A percentile compares a stretch with the other conserved stretches of the same genome.
Evolutionary conservation across 2,329 filamentous ascomycete species (phyloP).

Genomic region (Colletotrichum caudatum): DNA sequence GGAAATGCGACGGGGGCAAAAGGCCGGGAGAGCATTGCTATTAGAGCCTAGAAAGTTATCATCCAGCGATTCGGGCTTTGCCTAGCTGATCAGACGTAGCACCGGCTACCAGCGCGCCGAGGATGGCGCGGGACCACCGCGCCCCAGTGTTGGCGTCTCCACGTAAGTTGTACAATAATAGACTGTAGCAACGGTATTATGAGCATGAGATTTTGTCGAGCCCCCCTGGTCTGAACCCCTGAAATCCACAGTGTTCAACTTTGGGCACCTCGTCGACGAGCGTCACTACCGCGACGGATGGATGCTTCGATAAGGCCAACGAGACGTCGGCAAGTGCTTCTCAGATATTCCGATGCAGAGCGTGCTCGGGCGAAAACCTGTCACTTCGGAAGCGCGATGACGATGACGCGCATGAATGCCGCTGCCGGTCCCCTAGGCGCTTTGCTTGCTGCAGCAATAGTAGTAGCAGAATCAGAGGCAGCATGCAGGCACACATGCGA

Average conservation of each 20-base stretch:
- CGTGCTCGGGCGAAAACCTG: not conserved
- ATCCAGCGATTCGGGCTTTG: not conserved
- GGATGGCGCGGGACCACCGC: not conserved
- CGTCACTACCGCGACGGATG: no score
- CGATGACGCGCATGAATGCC: not conserved
- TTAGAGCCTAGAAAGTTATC: conserved; percentile 22
- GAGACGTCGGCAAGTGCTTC: not conserved
- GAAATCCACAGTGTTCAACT: not conserved
- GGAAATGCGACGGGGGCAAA: conserved; percentile 50
- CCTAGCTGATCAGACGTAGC: not conserved
- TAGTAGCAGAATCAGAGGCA: not conserved
- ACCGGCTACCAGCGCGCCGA: not conserved
- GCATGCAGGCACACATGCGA: not conserved
- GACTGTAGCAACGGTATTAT: not conserved
- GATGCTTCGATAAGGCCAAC: not conserved
- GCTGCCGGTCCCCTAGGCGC: conserved; percentile 2
- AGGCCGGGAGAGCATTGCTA: not conserved
- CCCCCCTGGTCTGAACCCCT: not conserved
- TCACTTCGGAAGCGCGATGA: not conserved
- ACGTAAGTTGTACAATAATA: conserved; percentile 2
- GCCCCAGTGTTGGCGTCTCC: not conserved
- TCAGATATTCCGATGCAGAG: not conserved
- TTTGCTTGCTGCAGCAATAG: not conserved
- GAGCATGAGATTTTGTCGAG: not conserved
- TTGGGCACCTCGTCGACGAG: not conserved